Conservation (phyloP, 2,329 filamentous ascomycete genomes). For the Hypoxylon sp. region DNA sequence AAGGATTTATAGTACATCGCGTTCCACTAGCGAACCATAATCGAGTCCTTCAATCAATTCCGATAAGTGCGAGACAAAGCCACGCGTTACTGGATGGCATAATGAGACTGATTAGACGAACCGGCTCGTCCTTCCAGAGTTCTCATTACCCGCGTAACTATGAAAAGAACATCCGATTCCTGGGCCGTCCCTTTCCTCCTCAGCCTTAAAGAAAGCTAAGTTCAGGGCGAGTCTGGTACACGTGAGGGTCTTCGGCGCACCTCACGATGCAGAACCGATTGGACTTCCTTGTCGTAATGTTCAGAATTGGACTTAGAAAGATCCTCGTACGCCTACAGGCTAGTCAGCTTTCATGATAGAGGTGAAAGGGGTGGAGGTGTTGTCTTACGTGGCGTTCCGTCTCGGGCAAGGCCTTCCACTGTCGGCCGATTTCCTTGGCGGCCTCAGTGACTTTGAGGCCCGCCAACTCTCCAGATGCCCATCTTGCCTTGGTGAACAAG, state of each 20-base stretch:
- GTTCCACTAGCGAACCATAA: constrained; percentile 13
- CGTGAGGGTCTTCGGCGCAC: constrained; percentile 4
- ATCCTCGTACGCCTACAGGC: constrained; percentile 54
- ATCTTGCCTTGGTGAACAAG: constrained; percentile 57
- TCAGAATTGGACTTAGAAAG: constrained; percentile 50
- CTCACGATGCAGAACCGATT: constrained; percentile 40
- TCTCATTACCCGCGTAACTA: neutral
- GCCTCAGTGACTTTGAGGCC: constrained; percentile 36
- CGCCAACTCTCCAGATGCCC: constrained; percentile 49
- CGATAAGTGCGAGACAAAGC: constrained; percentile 14
- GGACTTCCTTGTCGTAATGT: constrained; percentile 52
- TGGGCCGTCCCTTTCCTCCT: neutral
- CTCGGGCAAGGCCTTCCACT: constrained; percentile 61
- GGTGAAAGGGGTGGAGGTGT: neutral
- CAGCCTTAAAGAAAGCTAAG: neutral
- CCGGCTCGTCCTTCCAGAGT: constrained; percentile 7
- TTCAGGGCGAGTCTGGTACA: neutral
- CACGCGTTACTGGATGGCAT: constrained; percentile 4
- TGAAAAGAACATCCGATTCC: constrained; percentile 10
- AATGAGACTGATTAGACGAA: constrained; percentile 23
- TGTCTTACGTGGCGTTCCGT: constrained; percentile 60
- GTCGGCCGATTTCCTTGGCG: constrained; percentile 47
- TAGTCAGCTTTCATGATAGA: constrained; percentile 39
- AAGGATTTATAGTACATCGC: constrained; percentile 26
- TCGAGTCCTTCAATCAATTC: constrained; percentile 14